These are phyloP conservation scores for Aspergillus ochraceus DNA, from an alignment of 2,329 filamentous ascomycete genomes.

Conservation along the genomic window DNA sequence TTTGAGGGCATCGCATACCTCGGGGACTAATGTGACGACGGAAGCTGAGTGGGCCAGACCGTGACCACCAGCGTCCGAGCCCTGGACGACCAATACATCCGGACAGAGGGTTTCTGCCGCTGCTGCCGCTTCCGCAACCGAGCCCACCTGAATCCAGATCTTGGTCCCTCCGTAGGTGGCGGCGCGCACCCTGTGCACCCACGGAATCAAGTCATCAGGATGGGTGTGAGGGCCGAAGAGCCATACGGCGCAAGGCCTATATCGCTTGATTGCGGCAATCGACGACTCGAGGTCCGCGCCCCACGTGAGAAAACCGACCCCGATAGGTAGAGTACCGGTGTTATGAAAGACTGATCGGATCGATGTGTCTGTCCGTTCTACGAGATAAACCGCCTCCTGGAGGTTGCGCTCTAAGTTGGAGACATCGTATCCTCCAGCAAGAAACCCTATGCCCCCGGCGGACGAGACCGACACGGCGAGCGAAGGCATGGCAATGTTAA, in stretches of 20 bases:
- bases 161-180: constrained; percentile 37
- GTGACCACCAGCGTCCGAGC: constrained; percentile 57
- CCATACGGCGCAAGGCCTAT: constrained; percentile 42
- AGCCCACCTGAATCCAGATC: constrained; percentile 57
- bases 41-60: constrained; percentile 48
- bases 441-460: constrained; percentile 56
- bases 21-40: constrained; percentile 52
- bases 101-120: constrained; percentile 39
- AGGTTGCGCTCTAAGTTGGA: constrained; percentile 31
- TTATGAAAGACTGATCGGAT: constrained; percentile 13
- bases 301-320: constrained; percentile 44
- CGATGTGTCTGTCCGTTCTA: constrained; percentile 13
- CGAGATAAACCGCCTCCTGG: constrained; percentile 24
- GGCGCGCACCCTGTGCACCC: constrained; percentile 42
- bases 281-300: constrained; percentile 31
- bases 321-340: constrained; percentile 34
- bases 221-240: constrained; percentile 37
- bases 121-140: constrained; percentile 48
- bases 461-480: constrained; percentile 62
- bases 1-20: constrained; percentile 46
- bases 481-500: constrained; percentile 56
- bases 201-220: constrained; percentile 26
- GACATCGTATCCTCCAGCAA: constrained; percentile 57
- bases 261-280: constrained; percentile 29
- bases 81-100: constrained; percentile 56